These are phyloP conservation scores for Escovopsis weberi DNA, from an alignment of 2,329 filamentous ascomycete species.

Conservation along the genomic window DNA sequence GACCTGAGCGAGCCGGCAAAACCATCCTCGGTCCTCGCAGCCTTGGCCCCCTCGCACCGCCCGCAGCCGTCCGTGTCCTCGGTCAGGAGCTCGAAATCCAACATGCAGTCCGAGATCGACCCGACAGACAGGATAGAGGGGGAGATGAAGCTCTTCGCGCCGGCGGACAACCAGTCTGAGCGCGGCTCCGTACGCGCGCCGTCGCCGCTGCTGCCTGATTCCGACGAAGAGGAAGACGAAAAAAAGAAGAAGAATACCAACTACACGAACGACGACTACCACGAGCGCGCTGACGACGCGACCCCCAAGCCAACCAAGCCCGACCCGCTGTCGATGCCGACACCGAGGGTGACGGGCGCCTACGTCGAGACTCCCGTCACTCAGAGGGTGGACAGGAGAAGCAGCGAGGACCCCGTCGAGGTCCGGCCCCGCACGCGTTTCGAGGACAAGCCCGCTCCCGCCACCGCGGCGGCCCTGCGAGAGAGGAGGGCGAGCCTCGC, in stretches of 20 bases:
- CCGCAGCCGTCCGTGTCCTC: slow-evolving; percentile 30
- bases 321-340: slow-evolving; percentile 35
- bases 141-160: slow-evolving; percentile 42
- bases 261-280: slow-evolving; percentile 13
- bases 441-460: slow-evolving; percentile 5
- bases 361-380: slow-evolving; percentile 43
- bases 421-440: slow-evolving; percentile 9
- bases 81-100: slow-evolving; percentile 32
- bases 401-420: slow-evolving; percentile 12
- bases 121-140: slow-evolving; percentile 42
- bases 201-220: slow-evolving; percentile 23
- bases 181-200: slow-evolving; percentile 36
- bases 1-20: not conserved
- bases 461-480: slow-evolving; percentile 8
- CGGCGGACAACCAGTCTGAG: slow-evolving; percentile 39
- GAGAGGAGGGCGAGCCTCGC: slow-evolving; percentile 13
- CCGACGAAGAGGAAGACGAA: slow-evolving; percentile 20
- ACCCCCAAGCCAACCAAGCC: slow-evolving; percentile 32
- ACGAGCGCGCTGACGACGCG: slow-evolving; percentile 21
- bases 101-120: slow-evolving; percentile 36
- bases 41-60: slow-evolving; percentile 18
- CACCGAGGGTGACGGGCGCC: slow-evolving; percentile 39
- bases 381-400: slow-evolving; percentile 22
- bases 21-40: not conserved
- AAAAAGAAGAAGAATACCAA: too few species aligned